Evolutionary conservation across 1,139 yeast species (phyloP).

Genomic region (Arxiozyma slooffiae): DNA sequence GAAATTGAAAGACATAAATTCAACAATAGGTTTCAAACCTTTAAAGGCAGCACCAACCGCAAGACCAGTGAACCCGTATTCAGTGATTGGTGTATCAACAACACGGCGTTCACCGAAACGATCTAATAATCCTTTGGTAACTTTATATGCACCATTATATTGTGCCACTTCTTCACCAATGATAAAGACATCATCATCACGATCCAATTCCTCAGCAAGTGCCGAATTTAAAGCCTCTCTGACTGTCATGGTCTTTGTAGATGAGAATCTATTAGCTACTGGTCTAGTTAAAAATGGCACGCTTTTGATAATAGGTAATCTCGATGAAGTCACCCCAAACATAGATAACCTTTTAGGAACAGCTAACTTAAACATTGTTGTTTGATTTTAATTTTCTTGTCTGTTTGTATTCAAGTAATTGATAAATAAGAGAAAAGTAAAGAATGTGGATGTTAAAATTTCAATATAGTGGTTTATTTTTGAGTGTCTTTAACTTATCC

Average conservation of each 20-base stretch:
- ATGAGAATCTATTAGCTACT: constrained; percentile 14
- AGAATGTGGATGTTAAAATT: background rate
- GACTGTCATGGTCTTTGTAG: constrained; percentile 70
- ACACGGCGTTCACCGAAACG: constrained; percentile 95
- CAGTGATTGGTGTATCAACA: constrained; percentile 96
- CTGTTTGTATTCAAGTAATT: background rate
- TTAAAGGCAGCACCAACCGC: constrained; percentile 97
- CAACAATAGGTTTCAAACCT: constrained; percentile 94
- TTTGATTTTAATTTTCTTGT: background rate
- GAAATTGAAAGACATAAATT: constrained; percentile 97
- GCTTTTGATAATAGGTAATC: background rate
- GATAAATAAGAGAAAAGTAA: background rate
- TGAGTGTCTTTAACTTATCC: no score
- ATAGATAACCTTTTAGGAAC: background rate
- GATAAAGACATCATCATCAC: constrained; percentile 85
- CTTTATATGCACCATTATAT: constrained; percentile 97
- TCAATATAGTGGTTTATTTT: no score
- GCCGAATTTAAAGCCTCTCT: constrained; percentile 96
- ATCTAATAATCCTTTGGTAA: constrained; percentile 89
- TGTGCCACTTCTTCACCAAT: constrained; percentile 99
- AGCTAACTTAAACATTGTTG: constrained; percentile 2
- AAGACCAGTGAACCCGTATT: constrained; percentile 97
- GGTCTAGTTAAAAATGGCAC: background rate
- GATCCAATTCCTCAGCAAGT: constrained; percentile 93
- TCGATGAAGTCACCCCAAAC: background rate